Base-by-base conservation (phyloP, 202 grass and related monocot genomes). In the Digitaria exilis region DNA sequence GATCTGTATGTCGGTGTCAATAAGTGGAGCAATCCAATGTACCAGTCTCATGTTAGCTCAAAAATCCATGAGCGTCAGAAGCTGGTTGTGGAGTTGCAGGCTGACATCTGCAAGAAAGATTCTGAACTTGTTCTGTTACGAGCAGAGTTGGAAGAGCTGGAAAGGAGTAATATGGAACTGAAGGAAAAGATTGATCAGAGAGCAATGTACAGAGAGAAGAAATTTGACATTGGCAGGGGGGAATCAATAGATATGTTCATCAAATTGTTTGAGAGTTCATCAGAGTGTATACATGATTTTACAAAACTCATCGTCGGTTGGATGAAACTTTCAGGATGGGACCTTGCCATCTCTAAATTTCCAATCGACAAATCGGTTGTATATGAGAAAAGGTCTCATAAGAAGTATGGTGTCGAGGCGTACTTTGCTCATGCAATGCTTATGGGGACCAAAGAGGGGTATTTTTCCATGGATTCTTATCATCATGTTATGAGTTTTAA, bases 371-470 rank as follows among this genome's bases (percentile, higher is more conserved):
- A 46, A 31, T 58, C 72, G n/a, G 73, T 86, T 39, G 45, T 89
- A 4, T 97, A 84, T 72, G 41, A 87, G 66, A 87, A 87, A 84
- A 91, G 44, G 59, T 49, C 76, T 32, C 79, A 97, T 69, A 94
- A 78, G 84, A 97, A 94, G 73, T 93, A 91, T 42, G 73, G 84
- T 14, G 76, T 97, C 5, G 92, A 93, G 50, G 84, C 92, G 0
- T 95, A 95, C 84, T 80, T 97, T 78, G 82, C 79, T 84, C 71
- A 73, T 14, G 48, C 87, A 21, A 93, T 97, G 95, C 77, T 95
- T 2, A 79, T 56, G 74, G 69, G 66, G 17, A 65, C 71, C 41
- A 78, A 19, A 32, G 68, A 82, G 9, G 77, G 88, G 18, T 73
- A 58, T 69, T 77, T 88, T 50, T 63, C 76, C 8, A 78, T 77